phyloP scores from a whole-genome alignment of 352 stramenopile species.

The Saprolegnia diclina region DNA sequence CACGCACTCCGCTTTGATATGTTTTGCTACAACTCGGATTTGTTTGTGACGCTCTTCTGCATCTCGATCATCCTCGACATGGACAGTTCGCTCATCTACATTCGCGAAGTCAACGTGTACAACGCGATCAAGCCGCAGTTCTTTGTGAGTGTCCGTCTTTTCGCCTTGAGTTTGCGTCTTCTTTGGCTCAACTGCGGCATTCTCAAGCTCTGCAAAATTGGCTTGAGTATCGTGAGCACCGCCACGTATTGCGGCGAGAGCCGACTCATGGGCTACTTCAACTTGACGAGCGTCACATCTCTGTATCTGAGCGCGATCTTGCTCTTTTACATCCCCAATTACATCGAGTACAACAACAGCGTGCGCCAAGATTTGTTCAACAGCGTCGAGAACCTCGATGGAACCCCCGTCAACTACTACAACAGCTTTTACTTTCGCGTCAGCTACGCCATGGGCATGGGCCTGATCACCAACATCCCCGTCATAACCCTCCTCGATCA shows the following conservation, averaged over 20 bases:
- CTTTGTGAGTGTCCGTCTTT: background rate
- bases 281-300: constrained; percentile 14
- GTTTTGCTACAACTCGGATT: constrained; percentile 25
- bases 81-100: constrained; percentile 1
- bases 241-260: constrained; percentile 10
- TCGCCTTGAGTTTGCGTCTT: constrained; percentile 1
- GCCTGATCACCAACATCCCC: constrained; percentile 9
- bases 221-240: background rate
- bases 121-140: background rate
- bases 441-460: background rate
- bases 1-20: constrained; percentile 9
- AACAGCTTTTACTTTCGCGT: constrained; percentile 21
- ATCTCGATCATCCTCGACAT: constrained; percentile 6
- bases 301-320: constrained; percentile 16
- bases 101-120: background rate
- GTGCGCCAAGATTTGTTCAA: background rate
- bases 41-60: constrained; percentile 24
- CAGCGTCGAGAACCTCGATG: constrained; percentile 11
- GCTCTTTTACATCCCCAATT: background rate
- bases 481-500: background rate
- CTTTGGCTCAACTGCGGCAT: constrained; percentile 23
- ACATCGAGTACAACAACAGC: constrained; percentile 15
- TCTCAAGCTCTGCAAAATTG: constrained; percentile 2
- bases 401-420: background rate
- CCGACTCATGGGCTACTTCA: constrained; percentile 11